These are phyloP conservation scores for Gynochthodes officinalis DNA, from an alignment of 257 asterid genomes.

Conservation along the genomic window DNA sequence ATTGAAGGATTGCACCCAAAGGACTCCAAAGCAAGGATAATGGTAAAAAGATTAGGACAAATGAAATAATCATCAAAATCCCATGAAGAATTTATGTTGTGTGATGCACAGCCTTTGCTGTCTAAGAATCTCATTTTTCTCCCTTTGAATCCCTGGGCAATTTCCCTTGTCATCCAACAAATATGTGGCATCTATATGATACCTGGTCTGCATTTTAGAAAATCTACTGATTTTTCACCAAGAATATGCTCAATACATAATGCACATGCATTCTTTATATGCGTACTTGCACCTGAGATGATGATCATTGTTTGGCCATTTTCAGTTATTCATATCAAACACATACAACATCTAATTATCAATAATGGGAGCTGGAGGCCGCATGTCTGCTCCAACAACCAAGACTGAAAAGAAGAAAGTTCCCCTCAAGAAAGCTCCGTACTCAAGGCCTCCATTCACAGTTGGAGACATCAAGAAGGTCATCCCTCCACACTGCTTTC, in stretches of 20 bases:
- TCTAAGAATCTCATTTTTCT: too few relatives aligned
- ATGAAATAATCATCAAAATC: neutral
- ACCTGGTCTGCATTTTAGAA: neutral
- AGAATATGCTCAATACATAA: neutral
- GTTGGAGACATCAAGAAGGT: slow-evolving; percentile 49
- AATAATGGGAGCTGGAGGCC: slow-evolving; percentile 71
- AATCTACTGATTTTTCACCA: neutral
- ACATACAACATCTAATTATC: too few relatives aligned
- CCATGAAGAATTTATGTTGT: neutral
- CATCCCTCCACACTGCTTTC: slow-evolving; percentile 69
- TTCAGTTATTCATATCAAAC: too few relatives aligned
- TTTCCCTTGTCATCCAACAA: neutral
- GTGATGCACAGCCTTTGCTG: neutral
- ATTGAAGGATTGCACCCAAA: neutral
- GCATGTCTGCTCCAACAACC: slow-evolving; percentile 34
- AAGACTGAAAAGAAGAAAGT: slow-evolving; percentile 26
- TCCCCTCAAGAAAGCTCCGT: slow-evolving; percentile 21
- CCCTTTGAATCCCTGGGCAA: neutral
- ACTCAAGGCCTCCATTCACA: neutral
- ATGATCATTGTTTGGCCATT: neutral
- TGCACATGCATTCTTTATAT: neutral
- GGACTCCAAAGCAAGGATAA: neutral
- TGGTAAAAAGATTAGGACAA: neutral
- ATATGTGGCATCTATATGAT: neutral
- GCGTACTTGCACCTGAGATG: neutral